Percentiles rank a stretch among this genome's conserved stretches.
Evolutionary conservation across 2,329 filamentous ascomycete genomes (phyloP).

Genomic region (Colletotrichum tofieldiae): DNA sequence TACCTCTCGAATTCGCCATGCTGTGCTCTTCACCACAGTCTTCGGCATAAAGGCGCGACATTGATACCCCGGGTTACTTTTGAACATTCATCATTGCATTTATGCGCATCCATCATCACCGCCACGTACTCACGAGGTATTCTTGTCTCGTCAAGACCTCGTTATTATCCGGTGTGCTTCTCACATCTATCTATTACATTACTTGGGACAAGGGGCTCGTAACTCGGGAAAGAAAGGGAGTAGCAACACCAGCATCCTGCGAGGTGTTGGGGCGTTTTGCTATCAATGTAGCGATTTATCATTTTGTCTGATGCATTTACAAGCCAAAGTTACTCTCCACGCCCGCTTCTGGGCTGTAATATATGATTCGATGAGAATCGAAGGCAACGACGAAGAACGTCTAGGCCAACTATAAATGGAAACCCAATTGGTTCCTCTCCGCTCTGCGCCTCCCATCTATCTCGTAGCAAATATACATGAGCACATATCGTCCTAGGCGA

Average conservation of each 20-base stretch:
- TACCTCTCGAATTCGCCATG: constrained; percentile 9
- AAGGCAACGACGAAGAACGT: constrained; percentile 6
- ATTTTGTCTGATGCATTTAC: constrained; percentile 28
- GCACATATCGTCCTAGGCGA: background rate
- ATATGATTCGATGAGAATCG: constrained; percentile 32
- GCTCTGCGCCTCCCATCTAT: background rate
- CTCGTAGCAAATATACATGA: background rate
- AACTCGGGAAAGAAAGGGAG: constrained; percentile 10
- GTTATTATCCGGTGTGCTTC: background rate
- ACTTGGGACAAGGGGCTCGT: constrained; percentile 10
- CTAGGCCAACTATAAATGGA: constrained; percentile 3
- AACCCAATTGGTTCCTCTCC: too few species aligned
- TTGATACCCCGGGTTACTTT: constrained; percentile 31
- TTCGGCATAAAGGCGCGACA: constrained; percentile 20
- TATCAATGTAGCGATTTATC: constrained; percentile 33
- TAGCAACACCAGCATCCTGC: constrained; percentile 17
- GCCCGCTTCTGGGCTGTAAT: constrained; percentile 26
- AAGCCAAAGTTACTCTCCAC: constrained; percentile 1
- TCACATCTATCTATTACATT: background rate
- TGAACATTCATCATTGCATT: constrained; percentile 10
- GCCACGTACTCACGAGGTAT: background rate
- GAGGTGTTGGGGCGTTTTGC: constrained; percentile 38
- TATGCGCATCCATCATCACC: constrained; percentile 3
- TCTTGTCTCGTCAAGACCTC: background rate
- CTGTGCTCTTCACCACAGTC: constrained; percentile 8